These are phyloP conservation scores for Psilocybe sp. DNA, from an alignment of 768 basidiomycete genomes.

Conservation along the genomic window DNA sequence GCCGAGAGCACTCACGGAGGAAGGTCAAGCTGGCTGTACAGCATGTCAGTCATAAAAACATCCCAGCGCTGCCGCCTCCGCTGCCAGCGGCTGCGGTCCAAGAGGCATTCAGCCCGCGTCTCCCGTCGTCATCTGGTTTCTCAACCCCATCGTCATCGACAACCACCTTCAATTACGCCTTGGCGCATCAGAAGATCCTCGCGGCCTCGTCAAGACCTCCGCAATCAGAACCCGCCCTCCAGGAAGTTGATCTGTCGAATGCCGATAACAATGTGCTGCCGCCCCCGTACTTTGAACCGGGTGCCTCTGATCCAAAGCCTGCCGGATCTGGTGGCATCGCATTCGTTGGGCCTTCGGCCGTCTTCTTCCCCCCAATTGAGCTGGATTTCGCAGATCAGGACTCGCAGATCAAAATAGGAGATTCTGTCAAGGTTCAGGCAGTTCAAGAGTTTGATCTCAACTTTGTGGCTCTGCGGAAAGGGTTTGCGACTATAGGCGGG, in stretches of 20 bases:
- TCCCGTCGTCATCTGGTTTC: constrained; percentile 49
- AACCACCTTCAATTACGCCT: constrained; percentile 48
- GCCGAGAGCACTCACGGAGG: constrained; percentile 30
- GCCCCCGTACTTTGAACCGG: constrained; percentile 43
- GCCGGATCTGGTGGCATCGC: constrained; percentile 29
- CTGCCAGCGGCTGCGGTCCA: constrained; percentile 12
- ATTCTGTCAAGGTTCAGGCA: constrained; percentile 28
- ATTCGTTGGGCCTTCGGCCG: constrained; percentile 50
- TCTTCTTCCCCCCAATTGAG: constrained; percentile 43
- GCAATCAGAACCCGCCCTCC: constrained; percentile 17
- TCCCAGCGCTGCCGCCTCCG: constrained; percentile 14
- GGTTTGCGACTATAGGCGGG: constrained; percentile 67
- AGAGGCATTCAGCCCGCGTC: constrained; percentile 28
- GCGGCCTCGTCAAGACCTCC: constrained; percentile 37
- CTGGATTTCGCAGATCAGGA: constrained; percentile 20
- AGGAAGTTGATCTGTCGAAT: constrained; percentile 15
- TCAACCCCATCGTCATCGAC: constrained; percentile 49
- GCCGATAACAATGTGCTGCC: constrained; percentile 28
- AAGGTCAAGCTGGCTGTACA: constrained; percentile 59
- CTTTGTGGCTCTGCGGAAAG: constrained; percentile 55
- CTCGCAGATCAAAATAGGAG: constrained; percentile 12
- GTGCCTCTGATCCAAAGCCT: constrained; percentile 29
- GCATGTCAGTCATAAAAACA: constrained; percentile 49
- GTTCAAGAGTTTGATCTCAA: constrained; percentile 62
- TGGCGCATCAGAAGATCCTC: constrained; percentile 49